Evolutionary conservation across 768 basidiomycete species (phyloP), one percentile per base, ranked within the genome.

Genomic region (Boletus coccyginus): DNA sequence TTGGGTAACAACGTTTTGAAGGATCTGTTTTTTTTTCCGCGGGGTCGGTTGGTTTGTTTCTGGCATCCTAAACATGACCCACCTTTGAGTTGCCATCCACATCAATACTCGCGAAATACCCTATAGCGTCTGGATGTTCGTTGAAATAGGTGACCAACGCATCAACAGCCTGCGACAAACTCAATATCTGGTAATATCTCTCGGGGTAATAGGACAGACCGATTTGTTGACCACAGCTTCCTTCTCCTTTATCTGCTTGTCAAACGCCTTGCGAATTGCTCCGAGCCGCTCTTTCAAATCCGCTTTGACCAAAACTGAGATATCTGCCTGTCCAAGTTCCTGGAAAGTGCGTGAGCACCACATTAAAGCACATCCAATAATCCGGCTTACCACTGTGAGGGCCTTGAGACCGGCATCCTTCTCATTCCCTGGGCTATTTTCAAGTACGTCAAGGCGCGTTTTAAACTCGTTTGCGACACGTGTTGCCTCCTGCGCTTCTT

Each of bases 341-440:
- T 98, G 64, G 24, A 5, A 46, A 42, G 32, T 29, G 14, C 46
- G 36, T 57, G 11, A 45, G n/a, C 35, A 49, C 40, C 31, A 45
- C 14, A 42, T 41, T 24, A 21, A 19, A 33, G 16, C n/a, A 56
- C 36, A 5, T 31, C 39, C 35, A n/a, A 49, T 16, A 16, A 45
- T 17, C 21, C 13, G 7, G 77, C 87, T 14, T 69, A 92, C 94
- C 44, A 90, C 79, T 55, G 79, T 82, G 62, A 89, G 85, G 13
- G 86, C 77, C 76, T 97, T 98, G 65, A 98, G 77, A 14, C 81
- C 90, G n/a, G 82, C 72, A 63, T 98, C 97, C 74, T 95, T 95
- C 55, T 87, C 88, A 66, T 85, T 91, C 36, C 88, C 91, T 21
- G 72, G 70, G 53, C 86, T 73, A 24, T 68, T 65, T 52, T 89